Evolutionary conservation across 2,329 filamentous ascomycete species (phyloP).

Genomic region (Leptographium radiaticola): DNA sequence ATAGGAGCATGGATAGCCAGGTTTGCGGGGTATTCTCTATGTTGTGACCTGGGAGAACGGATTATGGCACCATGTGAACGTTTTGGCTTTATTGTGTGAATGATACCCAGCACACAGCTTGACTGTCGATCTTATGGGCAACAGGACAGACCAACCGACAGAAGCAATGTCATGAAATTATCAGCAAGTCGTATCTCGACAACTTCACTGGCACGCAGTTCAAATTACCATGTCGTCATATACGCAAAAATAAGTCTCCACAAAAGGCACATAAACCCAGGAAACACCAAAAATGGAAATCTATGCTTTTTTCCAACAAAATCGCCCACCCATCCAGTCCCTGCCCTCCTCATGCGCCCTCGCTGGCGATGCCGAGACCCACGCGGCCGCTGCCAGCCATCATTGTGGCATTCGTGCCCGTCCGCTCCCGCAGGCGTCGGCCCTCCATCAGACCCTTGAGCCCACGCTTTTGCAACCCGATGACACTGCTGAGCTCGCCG

Average conservation of each 20-base stretch:
- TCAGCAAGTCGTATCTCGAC: too few species aligned
- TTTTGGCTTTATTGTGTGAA: too few species aligned
- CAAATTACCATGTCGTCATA: too few species aligned
- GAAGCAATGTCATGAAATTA: too few species aligned
- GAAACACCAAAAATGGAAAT: neutral
- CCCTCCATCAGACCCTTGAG: slow-evolving; percentile 91
- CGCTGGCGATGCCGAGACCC: slow-evolving; percentile 12
- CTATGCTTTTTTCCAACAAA: neutral
- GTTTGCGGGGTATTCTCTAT: too few species aligned
- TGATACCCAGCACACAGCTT: too few species aligned
- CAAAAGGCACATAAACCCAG: neutral
- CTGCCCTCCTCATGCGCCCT: neutral
- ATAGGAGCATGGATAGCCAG: neutral
- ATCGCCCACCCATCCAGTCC: too few species aligned
- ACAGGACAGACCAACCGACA: too few species aligned
- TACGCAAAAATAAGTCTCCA: too few species aligned
- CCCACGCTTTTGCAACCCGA: slow-evolving; percentile 89
- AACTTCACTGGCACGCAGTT: too few species aligned
- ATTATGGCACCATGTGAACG: neutral
- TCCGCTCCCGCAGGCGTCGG: slow-evolving; percentile 65
- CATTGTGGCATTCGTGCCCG: slow-evolving; percentile 24
- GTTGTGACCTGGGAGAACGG: too few species aligned
- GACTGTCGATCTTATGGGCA: too few species aligned
- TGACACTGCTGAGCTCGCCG: slow-evolving; percentile 74
- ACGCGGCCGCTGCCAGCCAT: slow-evolving; percentile 2